Evolutionary conservation across 2,329 filamentous ascomycete species (phyloP).

Genomic region (Botrytis medusae): DNA sequence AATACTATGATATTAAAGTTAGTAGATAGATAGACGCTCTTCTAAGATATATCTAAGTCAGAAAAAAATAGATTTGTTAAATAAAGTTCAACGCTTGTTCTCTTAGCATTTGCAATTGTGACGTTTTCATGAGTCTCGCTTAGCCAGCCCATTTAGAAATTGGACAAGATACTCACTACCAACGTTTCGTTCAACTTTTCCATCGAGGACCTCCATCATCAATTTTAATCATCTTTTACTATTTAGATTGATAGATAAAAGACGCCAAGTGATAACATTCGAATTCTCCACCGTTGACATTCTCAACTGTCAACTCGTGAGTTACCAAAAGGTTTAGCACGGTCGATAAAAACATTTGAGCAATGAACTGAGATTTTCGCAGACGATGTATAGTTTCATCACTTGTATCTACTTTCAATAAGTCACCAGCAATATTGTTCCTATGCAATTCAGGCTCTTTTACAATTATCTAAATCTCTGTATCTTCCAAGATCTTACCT

Average conservation of each 20-base stretch:
- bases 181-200: background rate
- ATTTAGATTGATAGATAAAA: background rate
- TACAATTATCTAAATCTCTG: background rate
- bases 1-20: background rate
- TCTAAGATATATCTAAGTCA: fast-evolving
- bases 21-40: fast-evolving
- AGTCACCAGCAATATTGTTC: background rate
- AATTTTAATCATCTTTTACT: fast-evolving
- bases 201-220: too few species aligned
- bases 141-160: background rate
- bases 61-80: background rate
- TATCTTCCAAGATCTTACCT: fast-evolving
- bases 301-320: background rate
- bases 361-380: background rate
- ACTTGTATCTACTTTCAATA: background rate
- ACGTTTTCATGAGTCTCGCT: background rate
- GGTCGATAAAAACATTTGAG: background rate
- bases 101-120: background rate
- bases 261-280: background rate
- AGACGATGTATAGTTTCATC: background rate
- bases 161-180: background rate
- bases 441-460: background rate
- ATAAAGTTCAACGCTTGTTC: too few species aligned
- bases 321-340: background rate
- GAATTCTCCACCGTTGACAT: background rate